These are phyloP conservation scores for Gnomoniopsis smithogilvyi DNA, from an alignment of 2,329 filamentous ascomycete genomes.

Conservation along the genomic window DNA sequence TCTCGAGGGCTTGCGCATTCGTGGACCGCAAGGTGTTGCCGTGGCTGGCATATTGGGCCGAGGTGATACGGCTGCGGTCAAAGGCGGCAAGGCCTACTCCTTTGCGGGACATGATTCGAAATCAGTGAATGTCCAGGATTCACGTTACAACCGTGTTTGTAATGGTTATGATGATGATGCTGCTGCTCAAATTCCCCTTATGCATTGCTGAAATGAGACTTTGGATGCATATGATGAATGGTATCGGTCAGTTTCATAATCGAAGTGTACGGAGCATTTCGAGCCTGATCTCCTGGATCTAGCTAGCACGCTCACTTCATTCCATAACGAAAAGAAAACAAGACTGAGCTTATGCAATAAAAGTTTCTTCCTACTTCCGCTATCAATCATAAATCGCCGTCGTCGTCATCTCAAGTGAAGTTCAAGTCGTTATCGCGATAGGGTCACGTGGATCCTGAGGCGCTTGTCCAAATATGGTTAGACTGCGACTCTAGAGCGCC, in stretches of 20 bases:
- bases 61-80: constrained; percentile 77
- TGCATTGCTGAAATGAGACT: too few relatives aligned
- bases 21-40: constrained; percentile 80
- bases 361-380: not conserved
- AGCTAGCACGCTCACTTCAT: too few relatives aligned
- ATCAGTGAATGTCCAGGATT: not conserved
- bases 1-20: constrained; percentile 82
- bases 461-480: not conserved
- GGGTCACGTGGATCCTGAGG: not conserved
- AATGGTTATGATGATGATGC: too few relatives aligned
- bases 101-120: constrained; percentile 61
- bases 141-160: too few relatives aligned
- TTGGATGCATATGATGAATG: too few relatives aligned
- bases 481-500: not conserved
- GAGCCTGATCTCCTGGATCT: too few relatives aligned
- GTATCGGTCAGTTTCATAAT: too few relatives aligned
- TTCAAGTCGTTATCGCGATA: constrained; percentile 8
- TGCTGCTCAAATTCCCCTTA: too few relatives aligned
- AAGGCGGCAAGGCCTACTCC: constrained; percentile 91
- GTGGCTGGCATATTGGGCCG: constrained; percentile 86
- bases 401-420: not conserved
- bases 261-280: too few relatives aligned
- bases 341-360: not conserved
- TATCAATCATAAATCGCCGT: not conserved
- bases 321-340: too few relatives aligned